Evolutionary conservation across 2,329 filamentous ascomycete genomes (phyloP), one percentile per base, ranked within the genome.

Genomic region (Aspergillus sojae): DNA sequence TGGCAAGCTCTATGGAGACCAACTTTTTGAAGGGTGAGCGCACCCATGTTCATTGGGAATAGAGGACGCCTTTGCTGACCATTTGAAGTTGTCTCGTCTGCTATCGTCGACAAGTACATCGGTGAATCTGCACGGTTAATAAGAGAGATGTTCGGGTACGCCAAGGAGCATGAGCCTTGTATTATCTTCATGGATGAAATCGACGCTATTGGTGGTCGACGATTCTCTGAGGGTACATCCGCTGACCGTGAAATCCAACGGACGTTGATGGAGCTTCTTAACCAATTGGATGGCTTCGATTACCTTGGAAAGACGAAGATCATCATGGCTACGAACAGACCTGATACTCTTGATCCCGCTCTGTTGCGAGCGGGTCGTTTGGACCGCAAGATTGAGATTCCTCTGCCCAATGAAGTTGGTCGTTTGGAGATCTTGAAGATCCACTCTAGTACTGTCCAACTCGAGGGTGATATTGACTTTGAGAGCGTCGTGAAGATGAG

Each of bases 151-250:
- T 99, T 99, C 76, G 96, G 95, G 63, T 99, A 99, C 76, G 95
- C 96, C 74, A 98, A 97, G 82, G 96, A 99, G 79, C 95, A 99
- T 79, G 95, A 99, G 80, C 95, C 95, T 45, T 99, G 95, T 80
- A 99, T 99, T 80, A 99, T 99, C 82, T 99, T 99, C 87, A 99
- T 99, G 95, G 96, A 99, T 85, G 95, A 99, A 82, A 99, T 99
- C 76, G 95, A 99, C 76, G 95, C 95, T 75, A 99, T 99, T 75
- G 95, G 95, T 78, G 96, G 96, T 67, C 89, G 96, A 73, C 88
- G 95, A 73, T 99, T 99, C 81, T 97, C 93, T 0, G 95, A 99
- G 79, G 95, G 96, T 71, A 99, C 95, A 58, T 97, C 93, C 64
- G 95, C 95, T 57, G 95, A 99, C 83, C 90, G 96, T 75, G 95